Conservation (phyloP, 176 grass and related monocot species). For the Triticum turgidum region DNA sequence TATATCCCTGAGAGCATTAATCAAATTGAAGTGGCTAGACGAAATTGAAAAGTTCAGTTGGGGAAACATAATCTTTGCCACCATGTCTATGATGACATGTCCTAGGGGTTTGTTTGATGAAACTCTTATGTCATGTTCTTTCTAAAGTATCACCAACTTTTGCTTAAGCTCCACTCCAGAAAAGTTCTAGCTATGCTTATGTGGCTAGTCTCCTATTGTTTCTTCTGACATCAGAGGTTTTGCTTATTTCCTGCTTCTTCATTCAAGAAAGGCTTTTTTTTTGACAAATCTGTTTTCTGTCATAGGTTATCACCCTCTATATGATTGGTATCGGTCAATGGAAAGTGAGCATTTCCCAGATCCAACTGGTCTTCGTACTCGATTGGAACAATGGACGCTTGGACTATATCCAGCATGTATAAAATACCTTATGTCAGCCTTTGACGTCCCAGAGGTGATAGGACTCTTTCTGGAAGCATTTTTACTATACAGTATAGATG, state of each 20-base stretch:
- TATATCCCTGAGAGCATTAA: background rate
- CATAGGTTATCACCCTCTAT: constrained; percentile 60
- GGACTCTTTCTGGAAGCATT: background rate
- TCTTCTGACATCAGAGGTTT: background rate
- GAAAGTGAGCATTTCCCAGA: constrained; percentile 98
- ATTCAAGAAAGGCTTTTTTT: background rate
- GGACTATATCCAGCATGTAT: constrained; percentile 95
- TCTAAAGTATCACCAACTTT: background rate
- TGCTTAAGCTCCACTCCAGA: background rate
- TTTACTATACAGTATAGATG: background rate
- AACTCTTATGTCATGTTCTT: background rate
- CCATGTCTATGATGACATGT: background rate
- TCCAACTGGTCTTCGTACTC: constrained; percentile 75
- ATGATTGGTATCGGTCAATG: constrained; percentile 81
- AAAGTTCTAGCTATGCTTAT: background rate
- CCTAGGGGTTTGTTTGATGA: background rate
- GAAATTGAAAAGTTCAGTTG: background rate
- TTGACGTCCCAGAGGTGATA: constrained; percentile 67
- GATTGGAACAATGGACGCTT: constrained; percentile 94
- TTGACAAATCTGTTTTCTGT: constrained; percentile 9
- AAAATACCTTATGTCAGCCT: constrained; percentile 99
- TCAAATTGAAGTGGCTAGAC: background rate
- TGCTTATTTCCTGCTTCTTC: background rate
- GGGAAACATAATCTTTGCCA: background rate
- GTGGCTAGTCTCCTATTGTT: background rate